These are phyloP conservation scores for Cucumis melo DNA, from an alignment of 306 rosid species.

Conservation along the genomic window DNA sequence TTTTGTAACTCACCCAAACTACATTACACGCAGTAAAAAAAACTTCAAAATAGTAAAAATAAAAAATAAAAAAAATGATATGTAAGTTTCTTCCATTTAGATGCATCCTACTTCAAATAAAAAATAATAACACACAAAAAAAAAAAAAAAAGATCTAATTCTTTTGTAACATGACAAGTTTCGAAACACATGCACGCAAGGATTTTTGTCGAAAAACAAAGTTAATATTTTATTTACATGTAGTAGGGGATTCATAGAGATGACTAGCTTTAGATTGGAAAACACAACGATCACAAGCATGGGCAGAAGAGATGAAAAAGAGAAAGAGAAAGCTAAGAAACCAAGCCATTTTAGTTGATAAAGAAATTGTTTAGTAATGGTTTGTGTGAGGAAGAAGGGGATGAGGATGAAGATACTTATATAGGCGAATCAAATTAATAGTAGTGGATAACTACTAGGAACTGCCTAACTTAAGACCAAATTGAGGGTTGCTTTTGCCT, in stretches of 20 bases:
- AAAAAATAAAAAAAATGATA: no score
- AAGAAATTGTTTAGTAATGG: background rate
- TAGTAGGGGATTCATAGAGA: constrained; percentile 44
- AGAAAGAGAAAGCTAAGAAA: constrained; percentile 21
- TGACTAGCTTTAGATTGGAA: constrained; percentile 44
- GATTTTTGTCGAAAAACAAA: background rate
- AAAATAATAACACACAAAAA: no score
- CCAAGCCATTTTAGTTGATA: constrained; percentile 15
- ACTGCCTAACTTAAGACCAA: background rate
- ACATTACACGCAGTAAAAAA: no score
- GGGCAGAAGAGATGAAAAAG: constrained; percentile 35
- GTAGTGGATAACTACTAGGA: background rate
- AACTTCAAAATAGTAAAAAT: no score
- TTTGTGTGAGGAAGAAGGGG: background rate
- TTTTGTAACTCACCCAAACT: no score
- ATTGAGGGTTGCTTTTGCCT: background rate
- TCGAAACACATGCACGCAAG: no score
- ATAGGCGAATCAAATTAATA: background rate
- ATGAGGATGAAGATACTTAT: background rate
- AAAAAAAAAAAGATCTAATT: no score
- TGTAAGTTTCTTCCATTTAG: no score
- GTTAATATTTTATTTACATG: constrained; percentile 25
- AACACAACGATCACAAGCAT: constrained; percentile 42
- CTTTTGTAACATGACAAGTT: no score
- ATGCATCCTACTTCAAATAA: no score